Conservation (phyloP, 148 eudicot genomes). For the Camellia lanceoleosa region DNA sequence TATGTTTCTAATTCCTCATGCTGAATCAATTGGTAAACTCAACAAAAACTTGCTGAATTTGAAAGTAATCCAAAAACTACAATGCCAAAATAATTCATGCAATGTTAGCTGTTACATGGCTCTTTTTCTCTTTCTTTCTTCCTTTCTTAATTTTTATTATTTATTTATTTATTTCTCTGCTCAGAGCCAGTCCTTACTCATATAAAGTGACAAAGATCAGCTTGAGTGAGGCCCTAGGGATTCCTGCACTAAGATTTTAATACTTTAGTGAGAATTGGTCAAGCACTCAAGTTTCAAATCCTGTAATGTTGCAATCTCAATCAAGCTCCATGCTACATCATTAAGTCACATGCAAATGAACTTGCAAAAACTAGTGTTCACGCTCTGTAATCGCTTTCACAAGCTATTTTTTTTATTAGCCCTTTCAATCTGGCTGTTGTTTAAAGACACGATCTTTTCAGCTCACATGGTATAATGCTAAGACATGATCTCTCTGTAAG, state of each 20-base stretch:
- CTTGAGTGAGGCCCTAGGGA: neutral
- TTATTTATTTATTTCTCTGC: neutral
- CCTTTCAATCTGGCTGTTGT: neutral
- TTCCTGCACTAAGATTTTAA: neutral
- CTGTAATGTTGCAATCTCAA: too few species aligned
- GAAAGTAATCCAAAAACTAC: neutral
- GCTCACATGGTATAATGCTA: neutral
- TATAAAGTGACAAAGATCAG: too few species aligned
- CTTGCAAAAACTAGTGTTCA: neutral
- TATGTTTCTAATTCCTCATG: too few species aligned
- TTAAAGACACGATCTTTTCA: neutral
- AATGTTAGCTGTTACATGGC: neutral
- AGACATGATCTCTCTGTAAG: neutral
- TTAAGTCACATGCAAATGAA: neutral
- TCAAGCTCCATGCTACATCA: neutral
- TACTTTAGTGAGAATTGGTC: too few species aligned
- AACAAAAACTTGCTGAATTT: neutral
- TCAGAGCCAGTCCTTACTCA: neutral
- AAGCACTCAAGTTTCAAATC: too few species aligned
- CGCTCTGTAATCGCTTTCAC: neutral
- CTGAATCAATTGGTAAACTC: neutral
- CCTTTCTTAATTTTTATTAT: neutral
- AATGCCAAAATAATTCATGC: neutral
- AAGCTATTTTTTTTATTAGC: neutral
- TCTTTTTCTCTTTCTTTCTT: neutral